These are phyloP conservation scores for Penicillium polonicum DNA, from an alignment of 2,329 filamentous ascomycete species.

Conservation along the genomic window DNA sequence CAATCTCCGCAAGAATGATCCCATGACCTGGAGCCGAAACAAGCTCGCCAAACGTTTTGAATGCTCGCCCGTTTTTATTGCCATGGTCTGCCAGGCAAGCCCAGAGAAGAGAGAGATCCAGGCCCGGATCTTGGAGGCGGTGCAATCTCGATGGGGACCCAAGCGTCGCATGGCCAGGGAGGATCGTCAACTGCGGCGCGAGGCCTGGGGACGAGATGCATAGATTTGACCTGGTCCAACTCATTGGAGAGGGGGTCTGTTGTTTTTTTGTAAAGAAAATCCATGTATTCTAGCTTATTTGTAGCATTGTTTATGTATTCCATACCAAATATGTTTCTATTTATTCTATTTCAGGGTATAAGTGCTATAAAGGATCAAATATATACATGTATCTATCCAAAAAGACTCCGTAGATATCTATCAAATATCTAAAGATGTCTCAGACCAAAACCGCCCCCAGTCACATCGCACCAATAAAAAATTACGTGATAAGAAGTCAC, in stretches of 20 bases:
- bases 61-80: conserved; percentile 62
- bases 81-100: conserved; percentile 57
- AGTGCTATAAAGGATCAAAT: no score
- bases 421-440: background rate
- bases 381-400: no score
- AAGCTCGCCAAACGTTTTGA: conserved; percentile 62
- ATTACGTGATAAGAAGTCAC: conserved; percentile 28
- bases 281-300: conserved; percentile 24
- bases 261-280: conserved; percentile 17
- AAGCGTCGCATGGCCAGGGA: conserved; percentile 61
- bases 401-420: no score
- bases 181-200: conserved; percentile 59
- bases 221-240: conserved; percentile 25
- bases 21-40: conserved; percentile 58
- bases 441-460: background rate
- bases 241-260: background rate
- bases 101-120: conserved; percentile 50
- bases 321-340: conserved; percentile 4
- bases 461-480: conserved; percentile 10
- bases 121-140: conserved; percentile 50
- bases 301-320: conserved; percentile 23
- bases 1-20: conserved; percentile 54
- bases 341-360: no score
- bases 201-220: conserved; percentile 59
- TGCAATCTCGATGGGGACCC: conserved; percentile 61